Evolutionary conservation across 2,329 filamentous ascomycete genomes (phyloP).

Genomic region (Nemania abortiva): DNA sequence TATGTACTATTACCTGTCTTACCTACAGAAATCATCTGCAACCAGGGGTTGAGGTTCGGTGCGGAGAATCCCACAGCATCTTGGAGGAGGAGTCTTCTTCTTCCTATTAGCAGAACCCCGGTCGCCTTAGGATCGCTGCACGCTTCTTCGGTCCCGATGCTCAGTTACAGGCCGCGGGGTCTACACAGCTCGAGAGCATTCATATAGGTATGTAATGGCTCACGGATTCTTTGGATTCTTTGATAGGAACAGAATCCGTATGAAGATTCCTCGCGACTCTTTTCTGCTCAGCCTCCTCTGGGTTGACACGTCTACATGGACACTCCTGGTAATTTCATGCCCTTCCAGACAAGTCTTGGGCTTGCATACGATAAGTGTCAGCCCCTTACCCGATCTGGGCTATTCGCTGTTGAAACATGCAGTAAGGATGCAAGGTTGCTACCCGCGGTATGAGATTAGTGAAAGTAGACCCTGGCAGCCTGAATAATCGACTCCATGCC

Average conservation of each 20-base stretch:
- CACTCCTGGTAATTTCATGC: slow-evolving; percentile 24
- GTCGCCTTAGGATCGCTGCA: slow-evolving; percentile 32
- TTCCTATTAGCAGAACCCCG: slow-evolving; percentile 33
- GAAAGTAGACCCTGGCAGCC: slow-evolving; percentile 22
- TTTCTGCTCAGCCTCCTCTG: slow-evolving; percentile 3
- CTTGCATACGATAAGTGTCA: slow-evolving; percentile 36
- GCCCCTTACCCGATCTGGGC: slow-evolving; percentile 41
- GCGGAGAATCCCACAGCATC: slow-evolving; percentile 30
- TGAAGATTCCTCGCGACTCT: background rate
- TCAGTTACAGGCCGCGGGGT: slow-evolving; percentile 16
- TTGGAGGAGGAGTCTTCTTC: slow-evolving; percentile 5
- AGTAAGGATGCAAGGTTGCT: slow-evolving; percentile 41
- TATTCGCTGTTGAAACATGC: slow-evolving; percentile 37
- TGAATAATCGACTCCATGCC: slow-evolving; percentile 23
- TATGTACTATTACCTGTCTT: slow-evolving; percentile 34
- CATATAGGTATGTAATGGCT: slow-evolving; percentile 3
- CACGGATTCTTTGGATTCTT: slow-evolving; percentile 2
- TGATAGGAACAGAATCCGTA: slow-evolving; percentile 13
- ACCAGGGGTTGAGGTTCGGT: slow-evolving; percentile 23
- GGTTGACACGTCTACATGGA: slow-evolving; percentile 14
- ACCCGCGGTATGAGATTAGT: slow-evolving; percentile 38
- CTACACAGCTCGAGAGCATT: slow-evolving; percentile 15
- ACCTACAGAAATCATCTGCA: slow-evolving; percentile 27
- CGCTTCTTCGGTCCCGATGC: slow-evolving; percentile 39
- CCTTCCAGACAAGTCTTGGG: slow-evolving; percentile 20